Evolutionary conservation across 345 rosid genomes (phyloP), one percentile per base, ranked within the genome.

Genomic region (Sisymbrium altissimum): DNA sequence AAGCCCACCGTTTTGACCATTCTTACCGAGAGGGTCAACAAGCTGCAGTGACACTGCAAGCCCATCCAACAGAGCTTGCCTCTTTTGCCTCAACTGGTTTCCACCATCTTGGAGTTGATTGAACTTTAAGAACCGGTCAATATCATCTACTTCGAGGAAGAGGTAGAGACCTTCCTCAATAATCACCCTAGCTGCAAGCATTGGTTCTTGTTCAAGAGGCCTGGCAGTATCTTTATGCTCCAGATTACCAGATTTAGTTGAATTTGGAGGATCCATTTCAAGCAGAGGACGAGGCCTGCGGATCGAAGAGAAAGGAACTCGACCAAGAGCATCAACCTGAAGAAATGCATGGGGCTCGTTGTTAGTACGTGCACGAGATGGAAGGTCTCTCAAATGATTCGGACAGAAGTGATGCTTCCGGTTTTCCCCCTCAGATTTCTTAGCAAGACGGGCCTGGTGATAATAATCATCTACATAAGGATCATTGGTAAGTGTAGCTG

Each of bases 221-320:
- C 84, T 94, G 80, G 83, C 92, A 62, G 84, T 60, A 45, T 64
- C 86, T 60, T 81, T 85, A 54, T 83, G 87, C 52, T 89, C 96
- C 17, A 79, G 61, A 67, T 49, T 82, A 56, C 83, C 84, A 41
- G 77, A 80, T 75, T 53, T 59, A 45, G 86, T 61, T 50, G 89
- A 82, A 76, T 79, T 84, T 52, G 91, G 87, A 41, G 90, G 81
- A 53, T 94, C 97, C 52, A 94, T 93, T 80, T 94, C 98, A 78
- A 94, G 97, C 75, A 94, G 95, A 46, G 96, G 98, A 9, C 98
- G 94, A 50, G 98, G 98, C 82, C 97, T 88, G 64, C 92, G 91
- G 80, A 94, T 84, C 12, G 98, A 94, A 82, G 98, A 89, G 83
- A 94, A 94, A 41, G 96, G 88, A 73, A 89, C 82, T 80, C 96